Base-by-base conservation (phyloP, 2,329 filamentous ascomycete genomes). In the Colletotrichum aenigma region DNA sequence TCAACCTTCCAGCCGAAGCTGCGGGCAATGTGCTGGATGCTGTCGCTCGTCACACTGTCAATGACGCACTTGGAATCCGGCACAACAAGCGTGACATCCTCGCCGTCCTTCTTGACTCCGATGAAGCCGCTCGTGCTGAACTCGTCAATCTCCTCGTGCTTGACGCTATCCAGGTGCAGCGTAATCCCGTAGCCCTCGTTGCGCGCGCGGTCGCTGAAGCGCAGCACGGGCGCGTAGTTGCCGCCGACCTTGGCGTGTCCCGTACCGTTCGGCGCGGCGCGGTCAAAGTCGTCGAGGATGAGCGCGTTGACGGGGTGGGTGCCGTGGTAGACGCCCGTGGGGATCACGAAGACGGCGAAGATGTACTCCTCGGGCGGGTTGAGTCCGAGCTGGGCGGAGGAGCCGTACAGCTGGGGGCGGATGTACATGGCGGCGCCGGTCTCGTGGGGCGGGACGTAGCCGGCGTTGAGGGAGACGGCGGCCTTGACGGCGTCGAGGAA, bases 71-170 rank as follows among this genome's bases (percentile, higher is more conserved):
- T 93, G 81, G 94, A 96, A 84, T 97, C 94, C 0, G 96, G 96
- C n/a, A 97, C 93, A 7, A 97, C 93, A 4, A 98, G 87, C 9
- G 94, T 96, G 13, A 94, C 88, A 34, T 90, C 85, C 6, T 88
- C 86, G 32, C 81, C 84, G 4, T 89, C 87, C 71, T 89, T 89
- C 78, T 90, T 88, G 7, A 95, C 94, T 5, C 96, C 97, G 78
- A 98, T 94, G 84, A 99, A 98, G 1, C 95, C 96, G 77, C 94
- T 96, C 0, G 97, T 98, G 79, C 94, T 97, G 83, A 98, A 99
- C 89, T 99, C 96, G 81, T 99, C 96, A 77, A 99, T 91, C 83
- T 97, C 95, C 75, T 92, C 93, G 79, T 96, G 91, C 12, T 91
- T 94, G 81, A 93, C 93, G 83, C 94, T 97, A 86, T 98, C 97